Conservation (phyloP, 768 basidiomycete species). For the Russula vinacea region DNA sequence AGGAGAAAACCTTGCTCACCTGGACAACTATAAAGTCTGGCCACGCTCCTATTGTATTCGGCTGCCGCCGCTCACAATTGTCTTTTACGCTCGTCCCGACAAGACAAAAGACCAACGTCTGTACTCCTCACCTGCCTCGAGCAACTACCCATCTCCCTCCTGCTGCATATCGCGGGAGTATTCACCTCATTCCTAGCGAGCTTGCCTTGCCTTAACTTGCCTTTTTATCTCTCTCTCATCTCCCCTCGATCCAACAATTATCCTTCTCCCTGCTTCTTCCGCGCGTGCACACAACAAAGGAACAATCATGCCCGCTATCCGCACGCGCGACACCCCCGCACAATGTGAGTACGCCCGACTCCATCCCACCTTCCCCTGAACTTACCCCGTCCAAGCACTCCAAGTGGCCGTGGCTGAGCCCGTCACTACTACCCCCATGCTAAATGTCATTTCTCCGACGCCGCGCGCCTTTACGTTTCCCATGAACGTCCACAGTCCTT, state of each 20-base stretch:
- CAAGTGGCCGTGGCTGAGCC: slow-evolving; percentile 67
- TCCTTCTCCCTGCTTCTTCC: slow-evolving; percentile 9
- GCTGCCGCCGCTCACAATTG: slow-evolving; percentile 31
- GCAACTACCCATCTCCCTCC: slow-evolving; percentile 29
- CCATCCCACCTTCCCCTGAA: background rate
- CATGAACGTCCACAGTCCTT: slow-evolving; percentile 41
- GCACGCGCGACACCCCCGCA: slow-evolving; percentile 71
- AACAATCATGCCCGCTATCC: slow-evolving; percentile 69
- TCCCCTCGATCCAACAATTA: slow-evolving; percentile 18
- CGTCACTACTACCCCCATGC: slow-evolving; percentile 48
- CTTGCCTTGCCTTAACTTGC: slow-evolving; percentile 24
- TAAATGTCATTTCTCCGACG: slow-evolving; percentile 61
- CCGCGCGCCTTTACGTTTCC: slow-evolving; percentile 69
- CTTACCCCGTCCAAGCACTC: slow-evolving; percentile 49
- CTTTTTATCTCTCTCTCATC: slow-evolving; percentile 22
- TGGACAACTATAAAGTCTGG: slow-evolving; percentile 25
- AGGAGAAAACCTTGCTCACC: background rate
- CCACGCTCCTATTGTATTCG: slow-evolving; percentile 28
- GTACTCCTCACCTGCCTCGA: slow-evolving; percentile 13
- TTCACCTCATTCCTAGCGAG: slow-evolving; percentile 15
- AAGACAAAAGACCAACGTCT: slow-evolving; percentile 27
- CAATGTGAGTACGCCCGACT: slow-evolving; percentile 39
- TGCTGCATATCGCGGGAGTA: slow-evolving; percentile 26
- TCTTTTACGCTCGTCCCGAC: slow-evolving; percentile 25
- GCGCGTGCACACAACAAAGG: slow-evolving; percentile 15